Evolutionary conservation across 345 rosid genomes (phyloP).

Genomic region (Raphanus sativus): DNA sequence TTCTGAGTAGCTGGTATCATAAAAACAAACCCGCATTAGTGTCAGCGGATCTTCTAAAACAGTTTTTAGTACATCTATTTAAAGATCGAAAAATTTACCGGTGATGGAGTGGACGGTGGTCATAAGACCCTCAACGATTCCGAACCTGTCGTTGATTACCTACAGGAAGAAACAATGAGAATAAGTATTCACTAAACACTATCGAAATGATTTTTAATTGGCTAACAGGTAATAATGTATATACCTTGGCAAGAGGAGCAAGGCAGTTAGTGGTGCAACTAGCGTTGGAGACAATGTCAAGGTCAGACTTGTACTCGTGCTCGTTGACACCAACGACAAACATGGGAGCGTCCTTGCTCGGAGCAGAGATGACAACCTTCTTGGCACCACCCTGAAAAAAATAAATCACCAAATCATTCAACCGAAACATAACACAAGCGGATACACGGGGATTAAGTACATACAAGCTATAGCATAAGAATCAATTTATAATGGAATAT

Average conservation of each 20-base stretch:
- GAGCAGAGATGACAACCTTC: slow-evolving; percentile 91
- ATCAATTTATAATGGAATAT: background rate
- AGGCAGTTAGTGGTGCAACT: slow-evolving; percentile 98
- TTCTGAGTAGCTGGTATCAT: slow-evolving; percentile 67
- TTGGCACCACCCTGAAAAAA: slow-evolving; percentile 82
- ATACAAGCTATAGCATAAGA: background rate
- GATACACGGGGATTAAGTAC: background rate
- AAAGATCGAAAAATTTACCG: slow-evolving; percentile 41
- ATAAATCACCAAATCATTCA: background rate
- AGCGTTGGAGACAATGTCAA: slow-evolving; percentile 79
- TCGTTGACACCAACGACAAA: slow-evolving; percentile 93
- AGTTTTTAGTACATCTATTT: background rate
- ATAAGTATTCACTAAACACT: too few species aligned
- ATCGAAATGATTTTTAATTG: too few species aligned
- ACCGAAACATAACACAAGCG: background rate
- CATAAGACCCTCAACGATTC: slow-evolving; percentile 96
- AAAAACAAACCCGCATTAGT: background rate
- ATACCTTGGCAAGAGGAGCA: slow-evolving; percentile 97
- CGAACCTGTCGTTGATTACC: slow-evolving; percentile 85
- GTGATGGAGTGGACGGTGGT: slow-evolving; percentile 86
- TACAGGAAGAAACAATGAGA: too few species aligned
- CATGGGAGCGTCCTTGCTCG: slow-evolving; percentile 97
- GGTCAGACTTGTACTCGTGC: slow-evolving; percentile 78
- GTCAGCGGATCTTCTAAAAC: background rate
- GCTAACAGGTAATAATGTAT: too few species aligned